A percentile compares a stretch with the other conserved stretches of the same genome.
Conservation (phyloP, 768 basidiomycete genomes). For the Coprinellus micaceus region DNA sequence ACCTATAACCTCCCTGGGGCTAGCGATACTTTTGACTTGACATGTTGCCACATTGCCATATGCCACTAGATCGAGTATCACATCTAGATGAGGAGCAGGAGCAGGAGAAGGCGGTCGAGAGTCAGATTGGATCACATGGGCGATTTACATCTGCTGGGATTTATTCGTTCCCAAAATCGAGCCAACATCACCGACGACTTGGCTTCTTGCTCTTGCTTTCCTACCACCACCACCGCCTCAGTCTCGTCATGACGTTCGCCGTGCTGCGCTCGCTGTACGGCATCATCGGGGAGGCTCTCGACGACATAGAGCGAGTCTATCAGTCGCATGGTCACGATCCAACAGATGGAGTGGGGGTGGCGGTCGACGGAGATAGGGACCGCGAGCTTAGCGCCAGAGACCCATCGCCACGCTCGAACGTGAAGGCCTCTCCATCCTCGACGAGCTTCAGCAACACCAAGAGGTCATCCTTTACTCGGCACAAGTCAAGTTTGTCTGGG, state of each 20-base stretch:
- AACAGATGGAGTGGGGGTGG: conserved; percentile 3
- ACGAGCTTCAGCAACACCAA: neutral
- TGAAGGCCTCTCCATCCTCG: neutral
- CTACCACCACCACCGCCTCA: conserved; percentile 2
- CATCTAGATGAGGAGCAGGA: neutral
- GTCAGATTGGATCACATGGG: neutral
- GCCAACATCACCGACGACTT: neutral
- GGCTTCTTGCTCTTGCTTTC: conserved; percentile 1
- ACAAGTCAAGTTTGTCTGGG: conserved; percentile 2
- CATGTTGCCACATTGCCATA: neutral
- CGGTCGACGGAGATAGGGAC: conserved; percentile 14
- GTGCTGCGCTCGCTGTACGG: conserved; percentile 59
- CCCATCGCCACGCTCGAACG: neutral
- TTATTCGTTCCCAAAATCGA: conserved; percentile 2
- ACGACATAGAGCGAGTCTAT: conserved; percentile 65
- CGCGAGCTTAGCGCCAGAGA: conserved; percentile 6
- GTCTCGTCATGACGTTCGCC: conserved; percentile 53
- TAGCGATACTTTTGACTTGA: neutral
- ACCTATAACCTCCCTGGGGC: neutral
- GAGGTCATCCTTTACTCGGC: neutral
- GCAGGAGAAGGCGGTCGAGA: neutral
- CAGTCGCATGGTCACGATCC: conserved; percentile 22
- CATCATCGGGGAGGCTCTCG: conserved; percentile 64
- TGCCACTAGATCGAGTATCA: neutral
- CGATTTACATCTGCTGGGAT: conserved; percentile 7